Base-by-base conservation (phyloP, 2,329 filamentous ascomycete genomes). In the Aureobasidium melanogenum region DNA sequence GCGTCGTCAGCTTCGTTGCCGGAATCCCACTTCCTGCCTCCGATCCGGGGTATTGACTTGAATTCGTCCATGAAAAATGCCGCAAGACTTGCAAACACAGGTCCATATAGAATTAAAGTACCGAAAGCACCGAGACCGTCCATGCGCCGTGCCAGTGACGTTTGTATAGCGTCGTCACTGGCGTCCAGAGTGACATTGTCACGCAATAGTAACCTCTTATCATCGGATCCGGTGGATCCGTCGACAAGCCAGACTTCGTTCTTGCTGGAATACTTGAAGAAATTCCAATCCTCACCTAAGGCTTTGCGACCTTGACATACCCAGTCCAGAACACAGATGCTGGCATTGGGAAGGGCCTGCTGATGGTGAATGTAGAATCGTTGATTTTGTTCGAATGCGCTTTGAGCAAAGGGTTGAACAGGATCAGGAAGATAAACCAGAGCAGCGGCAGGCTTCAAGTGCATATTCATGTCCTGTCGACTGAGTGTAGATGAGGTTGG, bases 301-400 rank as follows among this genome's bases (percentile, higher is more conserved):
- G 94, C 92, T 5, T 81, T 84, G 19, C 94, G 84, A 8, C 94
- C 94, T 69, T 93, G 89, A 2, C 87, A 95, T 7, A 97, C 91
- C 94, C 94, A 99, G 73, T 99, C 94, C 48, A 96, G 78, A 2
- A 96, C 81, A 70, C 91, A 95, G 15, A 97, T 75, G 43, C 87
- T 76, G 60, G 66, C 63, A 65, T 68, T 61, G 64, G 69, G 6
- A 70, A 74, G 9, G 77, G 75, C 8, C 70, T 73, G 61, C 68
- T 73, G 54, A 78, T 78, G 55, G 87, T 74, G 28, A 12, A 77
- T 59, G 36, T 82, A 82, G 73, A 97, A 97, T 22, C 85, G 82
- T 73, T 97, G 94, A 17, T 79, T 81, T 74, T 97, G 94, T 67
- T 88, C 84, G 74, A 96, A 97, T 46, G 88, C 84, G 69, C 90